Percentiles rank a stretch among this genome's conserved stretches.
Conservation (phyloP, 352 stramenopile genomes). For the Pythium biforme region DNA sequence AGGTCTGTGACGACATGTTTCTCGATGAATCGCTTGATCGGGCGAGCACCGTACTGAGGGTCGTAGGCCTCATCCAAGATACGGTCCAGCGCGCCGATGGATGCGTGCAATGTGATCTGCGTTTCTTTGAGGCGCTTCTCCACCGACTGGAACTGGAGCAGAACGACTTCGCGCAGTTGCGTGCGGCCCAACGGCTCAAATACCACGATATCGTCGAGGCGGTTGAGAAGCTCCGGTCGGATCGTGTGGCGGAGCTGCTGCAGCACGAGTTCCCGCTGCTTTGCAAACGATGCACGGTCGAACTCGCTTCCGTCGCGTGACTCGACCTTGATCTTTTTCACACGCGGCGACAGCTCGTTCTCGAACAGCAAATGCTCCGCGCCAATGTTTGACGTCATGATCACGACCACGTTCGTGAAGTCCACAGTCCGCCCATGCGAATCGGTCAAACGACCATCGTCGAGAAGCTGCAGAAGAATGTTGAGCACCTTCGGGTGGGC, state of each 20-base stretch:
- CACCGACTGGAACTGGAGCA: constrained; percentile 91
- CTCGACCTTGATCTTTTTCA: constrained; percentile 60
- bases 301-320: constrained; percentile 28
- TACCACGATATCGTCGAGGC: constrained; percentile 95
- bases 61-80: constrained; percentile 94
- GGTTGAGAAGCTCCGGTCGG: constrained; percentile 95
- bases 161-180: constrained; percentile 92
- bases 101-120: constrained; percentile 70
- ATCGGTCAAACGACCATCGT: constrained; percentile 98
- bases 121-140: constrained; percentile 70
- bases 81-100: constrained; percentile 82
- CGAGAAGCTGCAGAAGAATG: constrained; percentile 95
- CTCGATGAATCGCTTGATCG: constrained; percentile 96
- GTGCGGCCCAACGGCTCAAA: constrained; percentile 91
- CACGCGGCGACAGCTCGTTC: constrained; percentile 44
- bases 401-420: constrained; percentile 97
- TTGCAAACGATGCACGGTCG: constrained; percentile 37
- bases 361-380: constrained; percentile 87
- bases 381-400: constrained; percentile 98
- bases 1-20: constrained; percentile 91
- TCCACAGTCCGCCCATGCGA: constrained; percentile 94
- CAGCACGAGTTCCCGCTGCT: constrained; percentile 84
- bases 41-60: constrained; percentile 92
- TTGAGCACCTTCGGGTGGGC: constrained; percentile 96
- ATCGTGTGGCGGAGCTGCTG: constrained; percentile 86